phyloP scores from a whole-genome alignment of 352 stramenopile species.

The Globisporangium yorkense region DNA sequence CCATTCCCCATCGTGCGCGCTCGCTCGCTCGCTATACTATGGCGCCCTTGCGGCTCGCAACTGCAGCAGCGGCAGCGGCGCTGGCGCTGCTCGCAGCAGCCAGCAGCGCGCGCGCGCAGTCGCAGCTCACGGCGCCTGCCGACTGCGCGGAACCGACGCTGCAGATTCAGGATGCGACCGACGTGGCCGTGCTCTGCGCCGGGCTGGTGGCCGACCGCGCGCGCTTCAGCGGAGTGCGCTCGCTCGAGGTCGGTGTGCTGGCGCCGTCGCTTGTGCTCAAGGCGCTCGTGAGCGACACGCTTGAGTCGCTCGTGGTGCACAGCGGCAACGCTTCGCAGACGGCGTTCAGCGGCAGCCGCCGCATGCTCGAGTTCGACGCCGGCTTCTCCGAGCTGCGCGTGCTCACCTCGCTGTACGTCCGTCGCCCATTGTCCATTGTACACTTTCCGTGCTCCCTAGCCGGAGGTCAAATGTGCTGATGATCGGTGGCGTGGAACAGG shows the following conservation, averaged over 20 bases:
- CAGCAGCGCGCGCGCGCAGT: not conserved
- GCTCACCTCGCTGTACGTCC: slow-evolving; percentile 11
- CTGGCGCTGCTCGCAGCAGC: not conserved
- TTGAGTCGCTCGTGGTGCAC: slow-evolving; percentile 11
- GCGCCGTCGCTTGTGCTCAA: slow-evolving; percentile 8
- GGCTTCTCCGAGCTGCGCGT: slow-evolving; percentile 13
- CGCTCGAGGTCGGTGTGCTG: slow-evolving; percentile 10
- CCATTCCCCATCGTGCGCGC: not conserved
- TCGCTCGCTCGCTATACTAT: not conserved
- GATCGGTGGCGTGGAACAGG: slow-evolving; percentile 2
- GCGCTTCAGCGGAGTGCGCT: slow-evolving; percentile 6
- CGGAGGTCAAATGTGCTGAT: not conserved
- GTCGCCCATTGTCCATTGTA: not conserved
- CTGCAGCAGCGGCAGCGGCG: not conserved
- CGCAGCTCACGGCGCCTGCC: slow-evolving; percentile 11
- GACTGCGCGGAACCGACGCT: slow-evolving; percentile 10
- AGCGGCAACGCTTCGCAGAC: slow-evolving; percentile 10
- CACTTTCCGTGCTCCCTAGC: not conserved
- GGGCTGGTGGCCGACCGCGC: not conserved
- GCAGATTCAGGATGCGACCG: slow-evolving; percentile 6
- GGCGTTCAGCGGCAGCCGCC: not conserved
- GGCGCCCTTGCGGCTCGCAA: not conserved
- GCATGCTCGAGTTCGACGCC: slow-evolving; percentile 10
- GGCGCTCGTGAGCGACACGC: slow-evolving; percentile 15
- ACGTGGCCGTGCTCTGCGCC: slow-evolving; percentile 13